These are phyloP conservation scores for Clavispora vitiphila DNA, from an alignment of 805 yeast species.

Conservation along the genomic window DNA sequence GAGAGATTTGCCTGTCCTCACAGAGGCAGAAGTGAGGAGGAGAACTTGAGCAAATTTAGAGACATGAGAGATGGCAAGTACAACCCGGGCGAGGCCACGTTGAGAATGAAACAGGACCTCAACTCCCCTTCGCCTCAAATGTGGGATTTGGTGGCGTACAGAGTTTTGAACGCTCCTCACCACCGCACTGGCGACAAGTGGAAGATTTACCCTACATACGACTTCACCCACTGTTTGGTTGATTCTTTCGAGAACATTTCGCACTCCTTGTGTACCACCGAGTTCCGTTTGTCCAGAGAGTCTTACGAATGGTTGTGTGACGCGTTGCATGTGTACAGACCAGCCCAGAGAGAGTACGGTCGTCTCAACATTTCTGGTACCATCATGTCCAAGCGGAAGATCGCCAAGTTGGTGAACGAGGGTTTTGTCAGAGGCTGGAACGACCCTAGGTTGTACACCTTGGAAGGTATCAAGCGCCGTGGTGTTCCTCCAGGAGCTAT, in stretches of 20 bases:
- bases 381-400: constrained; percentile 90
- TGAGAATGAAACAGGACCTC: constrained; percentile 96
- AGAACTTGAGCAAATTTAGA: constrained; percentile 75
- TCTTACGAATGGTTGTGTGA: constrained; percentile 99
- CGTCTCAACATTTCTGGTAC: constrained; percentile 94
- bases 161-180: constrained; percentile 88
- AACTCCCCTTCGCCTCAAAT: constrained; percentile 92
- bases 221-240: constrained; percentile 97
- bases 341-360: constrained; percentile 98
- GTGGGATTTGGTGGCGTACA: constrained; percentile 99
- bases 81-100: constrained; percentile 85
- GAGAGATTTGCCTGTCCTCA: constrained; percentile 80
- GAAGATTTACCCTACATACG: constrained; percentile 98
- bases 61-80: constrained; percentile 88
- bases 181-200: constrained; percentile 96
- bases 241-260: constrained; percentile 96
- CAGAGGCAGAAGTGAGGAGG: constrained; percentile 66
- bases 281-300: constrained; percentile 86
- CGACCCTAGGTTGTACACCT: constrained; percentile 93
- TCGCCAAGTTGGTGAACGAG: constrained; percentile 84
- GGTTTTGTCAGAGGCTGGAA: constrained; percentile 92
- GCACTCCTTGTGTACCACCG: constrained; percentile 95
- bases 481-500: constrained; percentile 99
- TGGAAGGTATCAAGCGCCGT: constrained; percentile 91
- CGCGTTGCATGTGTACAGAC: constrained; percentile 89